phyloP scores from a whole-genome alignment of 169 alveolate species.

The Cryptosporidium ubiquitum region DNA sequence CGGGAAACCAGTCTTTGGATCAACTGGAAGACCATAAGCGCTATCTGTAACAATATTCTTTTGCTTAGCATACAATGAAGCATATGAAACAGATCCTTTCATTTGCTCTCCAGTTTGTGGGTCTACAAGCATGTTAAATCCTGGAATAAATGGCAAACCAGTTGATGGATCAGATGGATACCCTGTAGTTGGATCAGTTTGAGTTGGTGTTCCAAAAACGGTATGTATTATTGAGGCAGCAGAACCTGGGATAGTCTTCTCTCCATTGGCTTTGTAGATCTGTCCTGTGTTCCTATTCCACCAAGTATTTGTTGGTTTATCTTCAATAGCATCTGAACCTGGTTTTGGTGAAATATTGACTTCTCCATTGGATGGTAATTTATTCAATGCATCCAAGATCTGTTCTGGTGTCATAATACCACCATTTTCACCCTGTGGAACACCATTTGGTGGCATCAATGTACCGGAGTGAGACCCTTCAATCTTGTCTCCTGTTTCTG shows the following conservation, averaged over 20 bases:
- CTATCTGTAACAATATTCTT: constrained; percentile 44
- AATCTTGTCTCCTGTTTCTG: constrained; percentile 51
- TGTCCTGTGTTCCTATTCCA: constrained; percentile 59
- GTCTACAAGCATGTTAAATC: constrained; percentile 35
- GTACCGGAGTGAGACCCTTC: constrained; percentile 71
- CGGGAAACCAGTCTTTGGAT: constrained; percentile 59
- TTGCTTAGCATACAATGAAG: constrained; percentile 8
- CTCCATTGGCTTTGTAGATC: background rate
- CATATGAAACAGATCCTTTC: constrained; percentile 46
- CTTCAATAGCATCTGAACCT: constrained; percentile 35
- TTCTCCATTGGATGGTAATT: constrained; percentile 9
- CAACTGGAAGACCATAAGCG: constrained; percentile 64
- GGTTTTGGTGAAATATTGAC: constrained; percentile 48
- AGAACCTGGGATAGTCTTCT: constrained; percentile 64
- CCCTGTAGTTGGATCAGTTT: constrained; percentile 68
- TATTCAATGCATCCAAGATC: constrained; percentile 31
- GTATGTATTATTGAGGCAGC: constrained; percentile 39
- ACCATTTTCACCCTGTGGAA: constrained; percentile 55
- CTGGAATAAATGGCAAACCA: constrained; percentile 73
- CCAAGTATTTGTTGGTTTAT: constrained; percentile 65
- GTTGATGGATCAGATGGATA: constrained; percentile 70
- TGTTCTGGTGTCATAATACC: constrained; percentile 68
- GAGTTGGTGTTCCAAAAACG: constrained; percentile 72
- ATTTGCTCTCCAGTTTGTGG: constrained; percentile 62
- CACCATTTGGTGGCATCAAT: constrained; percentile 64